Base-by-base conservation (phyloP, 352 stramenopile genomes). In the Pythium utonaiense region DNA sequence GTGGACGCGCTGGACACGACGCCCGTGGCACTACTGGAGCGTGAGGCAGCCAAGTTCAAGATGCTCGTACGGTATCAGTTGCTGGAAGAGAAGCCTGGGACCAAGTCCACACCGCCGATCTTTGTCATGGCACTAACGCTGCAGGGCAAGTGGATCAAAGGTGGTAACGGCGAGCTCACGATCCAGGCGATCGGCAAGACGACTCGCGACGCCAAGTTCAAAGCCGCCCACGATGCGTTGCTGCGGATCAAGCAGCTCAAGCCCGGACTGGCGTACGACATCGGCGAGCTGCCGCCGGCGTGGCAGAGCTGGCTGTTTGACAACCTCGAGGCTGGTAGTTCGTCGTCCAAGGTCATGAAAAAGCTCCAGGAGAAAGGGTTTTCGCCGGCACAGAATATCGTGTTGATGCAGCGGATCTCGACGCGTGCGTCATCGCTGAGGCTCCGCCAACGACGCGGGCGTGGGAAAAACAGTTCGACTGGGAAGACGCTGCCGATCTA, bases 191-290 rank as follows among this genome's bases (percentile, higher is more conserved):
- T 74, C 3, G 80, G 80, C 0, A 80, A 73, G 53, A 83, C 74
- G 3, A 88, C 78, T 1, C 77, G 77, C 54, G 80, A 93, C 48
- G 80, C 83, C 53, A 93, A 93, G 51, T 86, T 88, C 66, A 79
- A 80, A 49, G 80, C 69, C 36, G 83, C 80, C 1, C 75, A 91
- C 51, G 68, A 70, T 25, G 83, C 67, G 13, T 47, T 92, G 16
- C 65, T 75, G 24, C 74, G 69, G 40, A 69, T 90, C 19, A 74
- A 78, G 36, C 81, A 80, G 48, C 66, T 91, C 9, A 79, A 87
- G 53, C 80, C 83, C 10, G 79, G 83, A 13, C 67, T 89, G 21
- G 78, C 78, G 7, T 77, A 68, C 31, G 73, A 85, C 3, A 60
- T 67, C 1, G 80, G 83, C 1, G 54, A 78, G n/a, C 45, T 93